Percentiles rank a stretch among this genome's conserved stretches.
Evolutionary conservation across 129 eudicot species (phyloP).

Genomic region (Flaveria linearis): DNA sequence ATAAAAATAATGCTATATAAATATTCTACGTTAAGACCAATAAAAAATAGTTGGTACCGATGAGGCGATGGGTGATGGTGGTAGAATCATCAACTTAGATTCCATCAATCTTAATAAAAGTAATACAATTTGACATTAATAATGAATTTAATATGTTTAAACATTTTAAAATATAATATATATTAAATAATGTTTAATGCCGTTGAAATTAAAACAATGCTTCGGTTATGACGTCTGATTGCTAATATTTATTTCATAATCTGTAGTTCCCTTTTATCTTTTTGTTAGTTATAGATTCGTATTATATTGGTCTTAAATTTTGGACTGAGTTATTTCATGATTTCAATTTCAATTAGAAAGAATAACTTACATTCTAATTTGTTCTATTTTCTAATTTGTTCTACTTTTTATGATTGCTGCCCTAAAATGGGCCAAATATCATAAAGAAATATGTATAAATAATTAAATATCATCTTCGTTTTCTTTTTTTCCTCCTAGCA

Average conservation of each 20-base stretch:
- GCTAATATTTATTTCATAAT: not conserved
- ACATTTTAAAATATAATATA: not conserved
- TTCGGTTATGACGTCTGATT: not conserved
- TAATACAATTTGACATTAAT: constrained; percentile 26
- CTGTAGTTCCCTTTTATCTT: not conserved
- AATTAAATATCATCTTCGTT: too few relatives aligned
- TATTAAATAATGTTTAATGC: not conserved
- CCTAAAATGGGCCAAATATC: too few relatives aligned
- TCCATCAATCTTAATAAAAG: constrained; percentile 33
- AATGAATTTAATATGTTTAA: not conserved
- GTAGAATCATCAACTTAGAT: constrained; percentile 36
- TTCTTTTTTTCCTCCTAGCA: too few relatives aligned
- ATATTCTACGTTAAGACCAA: constrained; percentile 22
- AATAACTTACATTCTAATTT: too few relatives aligned
- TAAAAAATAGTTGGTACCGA: constrained; percentile 33
- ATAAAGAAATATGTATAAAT: too few relatives aligned
- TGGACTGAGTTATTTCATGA: not conserved
- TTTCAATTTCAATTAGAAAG: not conserved
- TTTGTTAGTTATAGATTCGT: not conserved
- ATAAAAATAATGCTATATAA: not conserved
- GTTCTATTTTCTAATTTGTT: too few relatives aligned
- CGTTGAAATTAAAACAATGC: not conserved
- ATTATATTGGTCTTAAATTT: not conserved
- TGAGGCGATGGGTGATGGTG: constrained; percentile 12
- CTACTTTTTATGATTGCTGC: too few relatives aligned